Conservation (phyloP, 306 rosid species). For the Pachyrhizus erosus region DNA sequence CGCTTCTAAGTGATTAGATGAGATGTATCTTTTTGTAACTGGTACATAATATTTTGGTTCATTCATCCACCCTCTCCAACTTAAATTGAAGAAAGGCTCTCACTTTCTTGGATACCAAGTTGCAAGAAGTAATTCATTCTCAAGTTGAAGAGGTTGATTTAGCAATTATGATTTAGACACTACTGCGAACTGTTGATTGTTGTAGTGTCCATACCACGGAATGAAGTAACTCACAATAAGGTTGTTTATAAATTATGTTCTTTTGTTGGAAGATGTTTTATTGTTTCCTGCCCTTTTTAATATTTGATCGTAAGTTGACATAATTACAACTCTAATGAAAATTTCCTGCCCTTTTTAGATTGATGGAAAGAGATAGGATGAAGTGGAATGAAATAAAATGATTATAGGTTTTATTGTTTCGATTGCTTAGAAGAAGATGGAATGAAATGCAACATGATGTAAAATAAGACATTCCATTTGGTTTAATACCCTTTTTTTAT, state of each 20-base stretch:
- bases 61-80: conserved; percentile 21
- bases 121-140: conserved; percentile 14
- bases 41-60: conserved; percentile 12
- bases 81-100: conserved; percentile 34
- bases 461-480: background rate
- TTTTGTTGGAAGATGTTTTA: background rate
- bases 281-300: background rate
- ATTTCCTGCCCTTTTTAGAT: background rate
- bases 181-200: conserved; percentile 20
- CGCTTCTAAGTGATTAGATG: conserved; percentile 64
- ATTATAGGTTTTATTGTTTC: background rate
- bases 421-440: background rate
- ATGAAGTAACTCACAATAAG: conserved; percentile 26
- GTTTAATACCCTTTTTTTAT: background rate
- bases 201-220: conserved; percentile 10
- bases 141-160: background rate
- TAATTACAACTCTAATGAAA: background rate
- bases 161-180: conserved; percentile 26
- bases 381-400: background rate
- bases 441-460: background rate
- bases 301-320: background rate
- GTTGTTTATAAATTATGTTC: conserved; percentile 23
- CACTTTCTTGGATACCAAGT: conserved; percentile 4
- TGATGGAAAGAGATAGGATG: background rate
- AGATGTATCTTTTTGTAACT: background rate